These are phyloP conservation scores for Stephania yunnanensis DNA, from an alignment of 164 flowering plant species.

Conservation along the genomic window DNA sequence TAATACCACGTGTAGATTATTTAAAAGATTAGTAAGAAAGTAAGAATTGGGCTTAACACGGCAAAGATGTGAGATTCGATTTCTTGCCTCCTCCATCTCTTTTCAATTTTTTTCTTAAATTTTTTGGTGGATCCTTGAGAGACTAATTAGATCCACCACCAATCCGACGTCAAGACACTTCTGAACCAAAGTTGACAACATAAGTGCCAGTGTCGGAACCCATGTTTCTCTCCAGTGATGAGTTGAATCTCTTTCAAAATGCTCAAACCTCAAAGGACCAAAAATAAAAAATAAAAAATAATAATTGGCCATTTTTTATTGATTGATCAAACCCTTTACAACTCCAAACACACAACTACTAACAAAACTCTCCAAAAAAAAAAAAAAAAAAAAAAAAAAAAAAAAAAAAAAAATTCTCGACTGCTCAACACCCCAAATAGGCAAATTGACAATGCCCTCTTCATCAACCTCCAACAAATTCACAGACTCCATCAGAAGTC, in stretches of 20 bases:
- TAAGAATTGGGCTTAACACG: too few species aligned
- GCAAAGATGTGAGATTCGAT: too few species aligned
- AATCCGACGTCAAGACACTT: too few species aligned
- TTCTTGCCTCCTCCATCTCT: too few species aligned
- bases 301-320: neutral
- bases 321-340: neutral
- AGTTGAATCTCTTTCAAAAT: neutral
- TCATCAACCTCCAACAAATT: neutral
- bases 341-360: neutral
- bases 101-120: too few species aligned
- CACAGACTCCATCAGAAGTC: constrained; percentile 20
- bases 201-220: neutral
- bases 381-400: too few species aligned
- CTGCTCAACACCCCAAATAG: neutral
- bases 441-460: neutral
- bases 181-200: neutral
- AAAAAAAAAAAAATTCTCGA: neutral
- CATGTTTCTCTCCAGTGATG: neutral
- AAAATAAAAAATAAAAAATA: neutral
- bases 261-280: neutral
- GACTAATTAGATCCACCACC: too few species aligned
- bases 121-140: too few species aligned
- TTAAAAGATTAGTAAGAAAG: too few species aligned
- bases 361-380: neutral
- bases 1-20: too few species aligned